Conservation (phyloP, 139 green algal genomes). For the Monoraphidium neglectum region DNA sequence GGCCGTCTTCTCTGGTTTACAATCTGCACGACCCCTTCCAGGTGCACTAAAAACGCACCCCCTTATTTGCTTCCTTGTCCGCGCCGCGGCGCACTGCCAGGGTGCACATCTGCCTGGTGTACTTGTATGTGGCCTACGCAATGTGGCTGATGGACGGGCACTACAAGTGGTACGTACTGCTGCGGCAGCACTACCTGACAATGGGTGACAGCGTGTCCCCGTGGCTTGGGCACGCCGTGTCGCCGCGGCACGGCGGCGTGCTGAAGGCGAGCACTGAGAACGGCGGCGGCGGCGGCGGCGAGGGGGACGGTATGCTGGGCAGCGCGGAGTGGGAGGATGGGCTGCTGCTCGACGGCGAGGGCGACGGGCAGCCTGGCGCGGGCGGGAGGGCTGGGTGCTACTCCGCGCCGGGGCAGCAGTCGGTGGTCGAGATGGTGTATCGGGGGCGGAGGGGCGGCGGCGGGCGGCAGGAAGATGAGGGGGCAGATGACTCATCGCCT, state of each 20-base stretch:
- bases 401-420: neutral
- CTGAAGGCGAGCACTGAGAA: neutral
- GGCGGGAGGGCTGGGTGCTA: neutral
- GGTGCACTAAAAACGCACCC: neutral
- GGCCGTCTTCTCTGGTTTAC: neutral
- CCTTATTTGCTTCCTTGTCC: neutral
- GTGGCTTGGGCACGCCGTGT: conserved; percentile 13
- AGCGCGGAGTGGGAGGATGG: neutral
- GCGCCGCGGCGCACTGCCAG: neutral
- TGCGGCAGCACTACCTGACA: conserved; percentile 33
- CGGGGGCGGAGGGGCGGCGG: too few species aligned
- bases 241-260: neutral
- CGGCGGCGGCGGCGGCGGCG: neutral
- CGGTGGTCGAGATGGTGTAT: too few species aligned
- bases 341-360: neutral
- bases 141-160: conserved; percentile 24
- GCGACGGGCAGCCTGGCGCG: neutral
- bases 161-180: conserved; percentile 10
- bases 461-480: too few species aligned
- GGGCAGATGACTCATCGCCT: too few species aligned
- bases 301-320: conserved; percentile 1
- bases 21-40: neutral
- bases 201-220: conserved; percentile 21
- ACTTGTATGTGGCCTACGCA: conserved; percentile 9
- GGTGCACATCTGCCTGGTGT: conserved; percentile 22